Conservation (phyloP, 169 alveolate species). For the Plasmodium sp. region DNA sequence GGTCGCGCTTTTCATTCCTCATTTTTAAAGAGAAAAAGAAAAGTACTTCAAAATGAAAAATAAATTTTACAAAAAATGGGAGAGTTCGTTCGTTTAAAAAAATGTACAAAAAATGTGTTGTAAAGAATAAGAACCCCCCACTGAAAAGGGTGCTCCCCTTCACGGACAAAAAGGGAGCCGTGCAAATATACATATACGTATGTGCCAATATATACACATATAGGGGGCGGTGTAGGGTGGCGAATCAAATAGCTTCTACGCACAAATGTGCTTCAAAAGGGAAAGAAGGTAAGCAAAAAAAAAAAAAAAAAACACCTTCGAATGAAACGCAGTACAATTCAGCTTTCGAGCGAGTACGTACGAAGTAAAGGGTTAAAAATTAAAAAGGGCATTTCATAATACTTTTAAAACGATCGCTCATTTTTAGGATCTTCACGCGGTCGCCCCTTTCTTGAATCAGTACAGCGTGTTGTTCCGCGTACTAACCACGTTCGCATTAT, state of each 20-base stretch:
- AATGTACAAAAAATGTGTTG: neutral
- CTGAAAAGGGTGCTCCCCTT: neutral
- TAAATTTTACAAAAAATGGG: neutral
- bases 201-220: neutral
- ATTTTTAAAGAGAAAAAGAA: neutral
- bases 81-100: neutral
- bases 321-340: neutral
- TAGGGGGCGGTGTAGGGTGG: neutral
- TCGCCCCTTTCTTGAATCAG: neutral
- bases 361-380: neutral
- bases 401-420: neutral
- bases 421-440: neutral
- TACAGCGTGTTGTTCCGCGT: neutral
- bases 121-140: neutral
- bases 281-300: neutral
- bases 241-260: neutral
- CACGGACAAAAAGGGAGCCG: neutral
- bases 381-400: neutral
- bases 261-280: neutral
- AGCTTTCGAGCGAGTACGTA: neutral
- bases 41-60: neutral
- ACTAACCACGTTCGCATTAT: slow-evolving; percentile 20
- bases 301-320: neutral
- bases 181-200: neutral
- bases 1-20: neutral